phyloP scores from a whole-genome alignment of 2,329 filamentous ascomycete genomes.

The Chaetomium strumarium region DNA sequence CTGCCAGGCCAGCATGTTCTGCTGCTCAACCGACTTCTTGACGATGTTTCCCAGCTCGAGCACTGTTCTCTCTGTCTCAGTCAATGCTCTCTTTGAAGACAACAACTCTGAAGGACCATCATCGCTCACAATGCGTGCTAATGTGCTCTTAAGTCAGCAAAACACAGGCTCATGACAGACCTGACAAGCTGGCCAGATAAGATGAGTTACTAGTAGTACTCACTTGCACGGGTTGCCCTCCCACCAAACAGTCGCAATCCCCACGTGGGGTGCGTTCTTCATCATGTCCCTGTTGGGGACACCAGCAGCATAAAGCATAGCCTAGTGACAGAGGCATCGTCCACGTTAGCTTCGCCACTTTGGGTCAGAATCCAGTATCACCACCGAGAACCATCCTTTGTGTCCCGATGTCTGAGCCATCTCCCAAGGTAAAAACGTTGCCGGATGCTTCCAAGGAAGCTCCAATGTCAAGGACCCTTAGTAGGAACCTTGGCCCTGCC shows the following conservation, averaged over 20 bases:
- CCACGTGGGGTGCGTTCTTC: slow-evolving; percentile 86
- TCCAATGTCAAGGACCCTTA: too few species aligned
- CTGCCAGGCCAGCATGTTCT: slow-evolving; percentile 90
- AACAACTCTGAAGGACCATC: neutral
- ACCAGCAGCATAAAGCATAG: slow-evolving; percentile 92
- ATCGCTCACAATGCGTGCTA: slow-evolving; percentile 25
- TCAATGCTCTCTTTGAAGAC: neutral
- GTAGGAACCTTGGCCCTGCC: too few species aligned
- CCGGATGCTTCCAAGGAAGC: neutral
- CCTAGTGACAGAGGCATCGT: slow-evolving; percentile 41
- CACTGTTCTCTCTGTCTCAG: slow-evolving; percentile 44
- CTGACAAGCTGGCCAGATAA: neutral
- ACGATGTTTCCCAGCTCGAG: slow-evolving; percentile 82
- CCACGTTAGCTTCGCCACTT: slow-evolving; percentile 11
- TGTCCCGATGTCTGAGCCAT: neutral
- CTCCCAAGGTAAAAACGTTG: neutral
- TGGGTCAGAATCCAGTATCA: neutral
- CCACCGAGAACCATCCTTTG: neutral
- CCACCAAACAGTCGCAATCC: slow-evolving; percentile 92
- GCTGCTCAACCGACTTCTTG: slow-evolving; percentile 72
- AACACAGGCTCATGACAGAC: neutral
- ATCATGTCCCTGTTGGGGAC: slow-evolving; percentile 78
- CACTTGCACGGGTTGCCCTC: slow-evolving; percentile 95
- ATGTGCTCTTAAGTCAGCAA: slow-evolving; percentile 7
- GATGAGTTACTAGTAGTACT: slow-evolving; percentile 34